Evolutionary conservation across 306 rosid genomes (phyloP).

Genomic region (Cyclanthera cordifolia): DNA sequence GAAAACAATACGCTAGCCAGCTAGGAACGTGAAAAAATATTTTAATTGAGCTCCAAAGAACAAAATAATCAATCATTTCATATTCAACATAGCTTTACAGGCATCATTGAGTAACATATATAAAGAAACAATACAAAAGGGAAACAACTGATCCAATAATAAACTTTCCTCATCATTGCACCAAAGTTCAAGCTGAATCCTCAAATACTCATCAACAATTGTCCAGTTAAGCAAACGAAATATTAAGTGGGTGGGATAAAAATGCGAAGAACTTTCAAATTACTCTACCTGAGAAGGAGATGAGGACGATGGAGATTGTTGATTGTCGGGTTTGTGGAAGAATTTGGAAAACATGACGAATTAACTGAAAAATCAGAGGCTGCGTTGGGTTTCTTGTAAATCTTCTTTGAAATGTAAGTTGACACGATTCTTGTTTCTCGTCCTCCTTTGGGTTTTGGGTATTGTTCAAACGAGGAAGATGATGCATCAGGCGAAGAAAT

Average conservation of each 20-base stretch:
- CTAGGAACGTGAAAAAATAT: neutral
- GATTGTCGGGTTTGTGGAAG: constrained; percentile 28
- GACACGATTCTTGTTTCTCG: neutral
- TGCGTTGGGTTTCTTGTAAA: neutral
- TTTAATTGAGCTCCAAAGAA: neutral
- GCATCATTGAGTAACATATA: neutral
- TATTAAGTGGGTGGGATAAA: neutral
- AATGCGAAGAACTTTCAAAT: neutral
- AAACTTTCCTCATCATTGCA: neutral
- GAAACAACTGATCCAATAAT: neutral
- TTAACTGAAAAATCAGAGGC: constrained; percentile 14
- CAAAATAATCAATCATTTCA: neutral
- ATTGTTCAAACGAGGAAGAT: neutral
- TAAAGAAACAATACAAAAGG: neutral
- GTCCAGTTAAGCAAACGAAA: neutral
- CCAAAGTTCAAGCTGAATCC: neutral
- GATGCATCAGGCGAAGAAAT: neutral
- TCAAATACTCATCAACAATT: neutral
- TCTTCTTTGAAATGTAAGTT: constrained; percentile 6
- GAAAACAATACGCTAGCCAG: neutral
- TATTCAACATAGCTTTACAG: neutral
- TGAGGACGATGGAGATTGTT: constrained; percentile 10
- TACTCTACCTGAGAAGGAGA: constrained; percentile 26
- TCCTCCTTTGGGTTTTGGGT: neutral
- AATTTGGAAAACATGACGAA: constrained; percentile 52